phyloP scores from a whole-genome alignment of 202 grass and related monocot genomes.

The Setaria italica region DNA sequence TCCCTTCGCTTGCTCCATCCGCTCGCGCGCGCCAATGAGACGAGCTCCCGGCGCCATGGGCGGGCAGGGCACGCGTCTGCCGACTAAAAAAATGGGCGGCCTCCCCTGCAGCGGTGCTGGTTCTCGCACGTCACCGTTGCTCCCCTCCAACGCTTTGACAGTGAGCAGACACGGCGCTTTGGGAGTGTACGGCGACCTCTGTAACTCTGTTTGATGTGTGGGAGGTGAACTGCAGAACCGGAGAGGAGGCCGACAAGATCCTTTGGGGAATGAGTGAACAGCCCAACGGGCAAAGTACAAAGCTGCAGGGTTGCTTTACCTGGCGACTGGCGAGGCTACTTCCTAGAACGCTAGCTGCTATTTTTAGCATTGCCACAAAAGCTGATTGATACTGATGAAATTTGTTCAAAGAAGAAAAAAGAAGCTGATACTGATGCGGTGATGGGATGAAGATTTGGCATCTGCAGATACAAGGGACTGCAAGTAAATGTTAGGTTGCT shows the following conservation, averaged over 20 bases:
- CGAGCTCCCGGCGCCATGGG: neutral
- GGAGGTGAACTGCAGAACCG: neutral
- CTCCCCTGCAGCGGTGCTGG: neutral
- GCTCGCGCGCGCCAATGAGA: neutral
- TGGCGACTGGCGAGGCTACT: neutral
- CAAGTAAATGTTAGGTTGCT: neutral
- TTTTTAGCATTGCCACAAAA: slow-evolving; percentile 25
- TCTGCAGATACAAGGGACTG: neutral
- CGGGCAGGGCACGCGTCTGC: slow-evolving; percentile 6
- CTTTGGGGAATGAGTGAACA: slow-evolving; percentile 5
- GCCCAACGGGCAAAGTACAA: neutral
- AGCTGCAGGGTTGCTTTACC: neutral
- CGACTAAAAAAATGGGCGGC: neutral
- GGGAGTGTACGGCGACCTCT: neutral
- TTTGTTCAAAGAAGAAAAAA: too few species aligned
- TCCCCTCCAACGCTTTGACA: neutral
- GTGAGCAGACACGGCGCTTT: neutral
- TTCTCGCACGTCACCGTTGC: neutral
- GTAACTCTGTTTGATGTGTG: too few species aligned
- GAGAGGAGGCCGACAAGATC: slow-evolving; percentile 14
- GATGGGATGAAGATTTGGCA: neutral
- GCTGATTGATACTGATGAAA: neutral
- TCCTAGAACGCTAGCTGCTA: neutral
- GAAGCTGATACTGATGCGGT: neutral
- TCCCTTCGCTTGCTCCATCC: slow-evolving; percentile 25